phyloP scores from a whole-genome alignment of 805 yeast genomes.

The Maudiozyma bulderi region DNA sequence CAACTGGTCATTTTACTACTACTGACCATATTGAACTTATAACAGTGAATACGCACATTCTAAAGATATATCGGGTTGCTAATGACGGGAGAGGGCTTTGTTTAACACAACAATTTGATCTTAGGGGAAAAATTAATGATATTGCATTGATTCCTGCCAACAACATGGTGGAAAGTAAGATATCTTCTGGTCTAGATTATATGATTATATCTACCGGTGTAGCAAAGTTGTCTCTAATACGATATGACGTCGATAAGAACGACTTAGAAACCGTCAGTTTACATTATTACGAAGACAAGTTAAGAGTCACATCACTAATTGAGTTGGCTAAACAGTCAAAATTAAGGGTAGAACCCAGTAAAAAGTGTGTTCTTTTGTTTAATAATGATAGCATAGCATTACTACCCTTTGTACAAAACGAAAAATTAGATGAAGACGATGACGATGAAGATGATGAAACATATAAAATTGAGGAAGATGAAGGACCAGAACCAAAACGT shows the following conservation, averaged over 20 bases:
- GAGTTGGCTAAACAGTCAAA: slow-evolving; percentile 30
- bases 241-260: slow-evolving; percentile 52
- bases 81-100: slow-evolving; percentile 19
- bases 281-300: slow-evolving; percentile 74
- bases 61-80: slow-evolving; percentile 29
- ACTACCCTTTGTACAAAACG: slow-evolving; percentile 42
- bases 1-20: slow-evolving; percentile 43
- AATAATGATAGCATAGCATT: slow-evolving; percentile 63
- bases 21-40: slow-evolving; percentile 41
- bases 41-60: slow-evolving; percentile 58
- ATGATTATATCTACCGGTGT: slow-evolving; percentile 55
- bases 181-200: slow-evolving; percentile 40
- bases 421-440: slow-evolving; percentile 29
- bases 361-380: slow-evolving; percentile 45
- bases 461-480: slow-evolving; percentile 20
- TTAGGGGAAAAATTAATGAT: slow-evolving; percentile 62
- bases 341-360: slow-evolving; percentile 54
- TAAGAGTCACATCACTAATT: slow-evolving; percentile 38
- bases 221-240: slow-evolving; percentile 70
- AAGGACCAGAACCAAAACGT: slow-evolving; percentile 6
- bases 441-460: slow-evolving; percentile 4
- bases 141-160: slow-evolving; percentile 39
- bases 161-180: slow-evolving; percentile 17
- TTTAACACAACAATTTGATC: slow-evolving; percentile 52
- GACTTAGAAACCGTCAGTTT: slow-evolving; percentile 63